Evolutionary conservation across 805 yeast genomes (phyloP).

Genomic region (Yarrowia sp.): DNA sequence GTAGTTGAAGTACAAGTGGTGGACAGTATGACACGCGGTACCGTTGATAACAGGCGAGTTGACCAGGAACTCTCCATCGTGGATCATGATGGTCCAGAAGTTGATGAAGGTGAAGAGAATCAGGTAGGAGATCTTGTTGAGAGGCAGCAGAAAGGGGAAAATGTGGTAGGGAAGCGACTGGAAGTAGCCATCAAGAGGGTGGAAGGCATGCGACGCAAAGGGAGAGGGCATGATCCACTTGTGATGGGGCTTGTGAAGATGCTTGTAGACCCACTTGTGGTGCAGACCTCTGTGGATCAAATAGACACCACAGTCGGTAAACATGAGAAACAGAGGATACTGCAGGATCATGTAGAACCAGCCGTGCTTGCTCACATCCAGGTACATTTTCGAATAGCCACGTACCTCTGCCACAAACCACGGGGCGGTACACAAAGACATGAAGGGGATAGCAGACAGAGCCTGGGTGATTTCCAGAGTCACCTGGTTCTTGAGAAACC

Average conservation of each 20-base stretch:
- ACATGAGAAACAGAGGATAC: constrained; percentile 75
- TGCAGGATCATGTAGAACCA: constrained; percentile 68
- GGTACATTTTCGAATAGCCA: constrained; percentile 79
- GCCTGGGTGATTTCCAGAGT: constrained; percentile 78
- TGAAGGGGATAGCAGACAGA: constrained; percentile 73
- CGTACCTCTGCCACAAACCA: constrained; percentile 82
- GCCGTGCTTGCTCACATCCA: constrained; percentile 60
- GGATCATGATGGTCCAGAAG: constrained; percentile 98
- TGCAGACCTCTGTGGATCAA: constrained; percentile 89
- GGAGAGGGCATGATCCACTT: constrained; percentile 99
- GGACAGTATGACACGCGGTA: constrained; percentile 97
- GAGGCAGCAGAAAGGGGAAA: constrained; percentile 87
- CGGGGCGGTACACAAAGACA: constrained; percentile 85
- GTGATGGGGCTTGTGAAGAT: constrained; percentile 94
- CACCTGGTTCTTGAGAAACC: constrained; percentile 92
- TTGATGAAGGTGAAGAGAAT: constrained; percentile 84
- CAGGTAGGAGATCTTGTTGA: constrained; percentile 82
- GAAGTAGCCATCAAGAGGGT: constrained; percentile 92
- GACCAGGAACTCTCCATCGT: constrained; percentile 93
- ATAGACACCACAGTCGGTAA: constrained; percentile 92
- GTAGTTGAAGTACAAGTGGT: constrained; percentile 94
- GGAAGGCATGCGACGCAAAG: constrained; percentile 97
- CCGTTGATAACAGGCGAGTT: constrained; percentile 94
- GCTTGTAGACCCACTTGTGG: constrained; percentile 85
- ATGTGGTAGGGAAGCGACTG: constrained; percentile 93